Evolutionary conservation across 2,329 filamentous ascomycete species (phyloP), one percentile per base, ranked within the genome.

Genomic region (Coccinonectria pachysandricola): DNA sequence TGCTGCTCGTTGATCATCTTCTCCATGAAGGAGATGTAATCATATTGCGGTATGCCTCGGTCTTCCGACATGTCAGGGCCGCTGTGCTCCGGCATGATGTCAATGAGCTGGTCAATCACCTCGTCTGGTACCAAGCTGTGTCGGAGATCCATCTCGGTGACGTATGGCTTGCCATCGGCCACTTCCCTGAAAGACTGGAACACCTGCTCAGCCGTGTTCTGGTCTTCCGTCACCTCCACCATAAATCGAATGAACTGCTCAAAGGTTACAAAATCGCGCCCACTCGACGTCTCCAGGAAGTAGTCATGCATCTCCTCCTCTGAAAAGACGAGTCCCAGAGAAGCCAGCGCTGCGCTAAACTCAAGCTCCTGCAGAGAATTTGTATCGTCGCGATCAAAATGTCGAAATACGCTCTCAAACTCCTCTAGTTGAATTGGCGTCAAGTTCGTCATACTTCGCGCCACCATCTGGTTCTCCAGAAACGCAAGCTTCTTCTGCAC

Each of bases 201-300:
- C 5, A 98, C 91, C 56, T 98, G 91, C 57, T 96, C 91, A 8
- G 91, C 91, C 4, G 87, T 95, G 54, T 98, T 95, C 60, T 98
- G 91, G 51, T 98, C 91, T 58, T 98, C 91, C 8, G 91, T 98
- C 25, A 95, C 91, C 43, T 93, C 85, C 24, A 98, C 91, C 91
- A 98, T 98, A 67, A 98, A 98, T 19, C 84, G 78, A 53, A 98
- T 98, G 51, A 98, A 98, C 57, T 96, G 88, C 61, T 98, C 91
- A 50, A 98, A 98, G 4, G 83, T 91, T 26, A 98, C 91, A 39
- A 80, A 73, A 54, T 78, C 80, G 39, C 65, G 71, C 18, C 75
- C 85, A 19, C 72, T 75, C 37, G 83, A 87, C n/a, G 87, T 92
- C 28, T 88, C 81, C 26, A 80, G 50, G 57, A 95, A 98, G 44